phyloP scores from a whole-genome alignment of 164 flowering plant genomes.

The Piper longum region DNA sequence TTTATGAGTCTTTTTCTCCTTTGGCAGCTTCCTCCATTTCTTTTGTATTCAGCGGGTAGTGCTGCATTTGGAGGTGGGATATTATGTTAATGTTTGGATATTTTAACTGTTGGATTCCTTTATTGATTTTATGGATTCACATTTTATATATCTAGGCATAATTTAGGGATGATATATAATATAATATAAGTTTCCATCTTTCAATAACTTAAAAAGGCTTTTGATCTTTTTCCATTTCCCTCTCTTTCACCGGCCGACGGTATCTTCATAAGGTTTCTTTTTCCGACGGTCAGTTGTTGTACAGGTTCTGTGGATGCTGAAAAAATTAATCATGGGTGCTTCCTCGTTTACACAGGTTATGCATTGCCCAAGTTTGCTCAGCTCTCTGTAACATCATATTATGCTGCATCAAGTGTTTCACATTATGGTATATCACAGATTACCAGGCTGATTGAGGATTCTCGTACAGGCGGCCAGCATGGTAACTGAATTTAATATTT shows the following conservation, averaged over 20 bases:
- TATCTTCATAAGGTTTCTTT: neutral
- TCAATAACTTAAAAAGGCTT: neutral
- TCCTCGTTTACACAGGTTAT: conserved; percentile 35
- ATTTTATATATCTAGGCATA: too few species aligned
- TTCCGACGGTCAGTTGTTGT: neutral
- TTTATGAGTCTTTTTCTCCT: conserved; percentile 2
- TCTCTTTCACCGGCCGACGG: neutral
- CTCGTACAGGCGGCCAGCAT: conserved; percentile 27
- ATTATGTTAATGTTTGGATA: neutral
- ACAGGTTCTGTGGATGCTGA: neutral
- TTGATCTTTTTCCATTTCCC: neutral
- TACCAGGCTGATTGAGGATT: conserved; percentile 65
- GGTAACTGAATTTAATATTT: conserved; percentile 5
- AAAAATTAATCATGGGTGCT: neutral
- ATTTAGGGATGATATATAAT: neutral
- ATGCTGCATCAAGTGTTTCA: conserved; percentile 83
- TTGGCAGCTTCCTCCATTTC: conserved; percentile 57
- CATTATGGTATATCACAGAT: conserved; percentile 73
- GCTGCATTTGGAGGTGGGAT: conserved; percentile 78
- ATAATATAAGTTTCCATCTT: neutral
- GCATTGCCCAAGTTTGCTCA: conserved; percentile 75
- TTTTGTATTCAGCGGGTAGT: conserved; percentile 54
- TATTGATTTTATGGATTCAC: too few species aligned
- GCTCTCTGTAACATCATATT: conserved; percentile 80
- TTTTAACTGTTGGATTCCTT: neutral